These are phyloP conservation scores for Hirsutella rhossiliensis DNA, from an alignment of 2,329 filamentous ascomycete genomes.

Conservation along the genomic window DNA sequence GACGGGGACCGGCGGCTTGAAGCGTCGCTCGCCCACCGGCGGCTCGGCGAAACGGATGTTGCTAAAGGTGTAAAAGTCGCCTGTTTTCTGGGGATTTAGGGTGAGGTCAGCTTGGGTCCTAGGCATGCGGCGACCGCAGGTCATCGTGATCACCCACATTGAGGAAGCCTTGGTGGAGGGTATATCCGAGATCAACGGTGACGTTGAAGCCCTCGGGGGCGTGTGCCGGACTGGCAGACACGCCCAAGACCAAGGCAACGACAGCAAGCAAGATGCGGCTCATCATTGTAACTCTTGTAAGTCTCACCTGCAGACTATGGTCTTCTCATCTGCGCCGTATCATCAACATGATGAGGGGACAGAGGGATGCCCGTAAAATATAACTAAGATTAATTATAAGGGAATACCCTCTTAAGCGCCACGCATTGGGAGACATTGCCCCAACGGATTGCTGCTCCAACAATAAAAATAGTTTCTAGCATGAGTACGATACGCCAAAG, in stretches of 20 bases:
- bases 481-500: too few relatives aligned
- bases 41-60: constrained; percentile 23
- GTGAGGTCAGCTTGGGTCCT: too few relatives aligned
- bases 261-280: background rate
- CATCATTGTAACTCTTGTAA: background rate
- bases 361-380: too few relatives aligned
- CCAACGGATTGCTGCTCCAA: too few relatives aligned
- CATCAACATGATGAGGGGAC: too few relatives aligned
- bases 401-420: too few relatives aligned
- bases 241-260: background rate
- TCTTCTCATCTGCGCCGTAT: too few relatives aligned
- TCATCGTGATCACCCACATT: background rate
- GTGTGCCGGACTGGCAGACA: background rate
- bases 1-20: constrained; percentile 14
- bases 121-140: too few relatives aligned
- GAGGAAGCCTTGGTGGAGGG: constrained; percentile 4
- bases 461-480: too few relatives aligned
- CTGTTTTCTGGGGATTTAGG: constrained; percentile 5
- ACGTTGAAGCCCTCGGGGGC: background rate
- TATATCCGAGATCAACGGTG: constrained; percentile 6
- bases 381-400: too few relatives aligned
- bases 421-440: too few relatives aligned
- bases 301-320: too few relatives aligned
- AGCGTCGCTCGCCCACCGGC: constrained; percentile 20
- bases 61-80: constrained; percentile 20